Percentiles rank a stretch among this genome's conserved stretches.
These are phyloP conservation scores for Grifola frondosa DNA, from an alignment of 1,284 basidiomycete species.

Conservation along the genomic window DNA sequence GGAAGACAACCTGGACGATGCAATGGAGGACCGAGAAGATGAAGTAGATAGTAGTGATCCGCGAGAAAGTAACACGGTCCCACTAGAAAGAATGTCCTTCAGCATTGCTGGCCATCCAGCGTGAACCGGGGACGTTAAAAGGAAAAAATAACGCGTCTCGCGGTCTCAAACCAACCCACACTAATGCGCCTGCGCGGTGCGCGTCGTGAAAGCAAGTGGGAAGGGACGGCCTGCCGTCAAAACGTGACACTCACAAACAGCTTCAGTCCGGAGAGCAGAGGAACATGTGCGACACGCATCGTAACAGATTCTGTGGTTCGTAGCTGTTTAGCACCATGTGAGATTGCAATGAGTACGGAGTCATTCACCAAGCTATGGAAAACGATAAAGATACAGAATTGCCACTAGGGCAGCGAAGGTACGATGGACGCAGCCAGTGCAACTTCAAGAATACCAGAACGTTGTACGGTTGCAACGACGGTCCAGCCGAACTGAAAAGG, in stretches of 20 bases:
- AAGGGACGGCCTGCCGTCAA: no score
- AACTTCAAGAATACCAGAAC: conserved; percentile 20
- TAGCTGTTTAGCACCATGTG: conserved; percentile 5
- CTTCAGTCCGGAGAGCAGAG: conserved; percentile 44
- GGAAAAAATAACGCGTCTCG: not conserved
- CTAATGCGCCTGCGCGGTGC: no score
- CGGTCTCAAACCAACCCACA: no score
- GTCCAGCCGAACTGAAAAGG: conserved; percentile 50
- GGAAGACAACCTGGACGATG: conserved; percentile 64
- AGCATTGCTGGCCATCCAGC: conserved; percentile 1
- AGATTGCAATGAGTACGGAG: not conserved
- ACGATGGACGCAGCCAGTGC: conserved; percentile 29
- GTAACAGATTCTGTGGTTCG: conserved; percentile 7
- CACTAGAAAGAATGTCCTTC: conserved; percentile 46
- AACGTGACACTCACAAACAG: conserved; percentile 46
- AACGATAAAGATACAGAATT: conserved; percentile 27
- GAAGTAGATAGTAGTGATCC: conserved; percentile 64
- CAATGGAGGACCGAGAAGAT: conserved; percentile 67
- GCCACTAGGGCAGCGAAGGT: conserved; percentile 48
- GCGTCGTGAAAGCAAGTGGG: no score
- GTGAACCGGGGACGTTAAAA: not conserved
- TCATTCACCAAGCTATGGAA: conserved; percentile 22
- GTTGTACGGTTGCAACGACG: conserved; percentile 33
- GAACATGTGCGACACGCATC: conserved; percentile 30
- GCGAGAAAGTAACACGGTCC: conserved; percentile 68